These are phyloP conservation scores for Kokia cookei DNA, from an alignment of 441 rosid genomes.

Conservation along the genomic window DNA sequence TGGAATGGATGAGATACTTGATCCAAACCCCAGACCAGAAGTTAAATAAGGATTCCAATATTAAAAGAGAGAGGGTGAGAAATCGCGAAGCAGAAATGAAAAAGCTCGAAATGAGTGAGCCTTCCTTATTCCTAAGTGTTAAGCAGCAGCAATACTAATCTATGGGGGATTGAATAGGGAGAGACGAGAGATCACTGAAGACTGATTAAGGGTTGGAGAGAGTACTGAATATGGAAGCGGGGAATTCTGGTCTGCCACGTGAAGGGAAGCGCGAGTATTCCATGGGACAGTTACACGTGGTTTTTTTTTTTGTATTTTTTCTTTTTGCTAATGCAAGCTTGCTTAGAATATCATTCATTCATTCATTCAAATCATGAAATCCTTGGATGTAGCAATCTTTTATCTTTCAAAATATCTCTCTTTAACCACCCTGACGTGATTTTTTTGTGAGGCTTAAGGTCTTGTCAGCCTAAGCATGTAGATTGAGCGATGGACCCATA, in stretches of 20 bases:
- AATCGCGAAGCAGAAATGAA: not conserved
- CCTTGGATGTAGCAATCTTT: not conserved
- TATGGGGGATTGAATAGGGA: not conserved
- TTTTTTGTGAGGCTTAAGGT: no score
- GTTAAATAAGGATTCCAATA: not conserved
- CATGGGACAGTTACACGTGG: constrained; percentile 20
- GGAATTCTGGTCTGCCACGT: constrained; percentile 55
- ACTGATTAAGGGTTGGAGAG: not conserved
- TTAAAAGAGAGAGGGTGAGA: not conserved
- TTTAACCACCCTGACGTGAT: no score
- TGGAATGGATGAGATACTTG: not conserved
- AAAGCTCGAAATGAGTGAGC: not conserved
- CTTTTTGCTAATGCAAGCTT: not conserved
- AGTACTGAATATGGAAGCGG: constrained; percentile 6
- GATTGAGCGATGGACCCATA: not conserved
- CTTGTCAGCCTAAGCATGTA: not conserved
- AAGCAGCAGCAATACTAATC: not conserved
- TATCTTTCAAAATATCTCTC: not conserved
- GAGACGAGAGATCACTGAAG: not conserved
- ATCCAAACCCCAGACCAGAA: not conserved
- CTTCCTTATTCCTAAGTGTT: not conserved
- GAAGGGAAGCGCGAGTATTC: constrained; percentile 30
- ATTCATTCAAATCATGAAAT: no score
- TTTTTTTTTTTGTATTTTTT: not conserved
- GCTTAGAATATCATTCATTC: not conserved